Percentiles rank a stretch among this genome's conserved stretches.
phyloP scores from a whole-genome alignment of 2,329 filamentous ascomycete species.

The Penicillium sp. region DNA sequence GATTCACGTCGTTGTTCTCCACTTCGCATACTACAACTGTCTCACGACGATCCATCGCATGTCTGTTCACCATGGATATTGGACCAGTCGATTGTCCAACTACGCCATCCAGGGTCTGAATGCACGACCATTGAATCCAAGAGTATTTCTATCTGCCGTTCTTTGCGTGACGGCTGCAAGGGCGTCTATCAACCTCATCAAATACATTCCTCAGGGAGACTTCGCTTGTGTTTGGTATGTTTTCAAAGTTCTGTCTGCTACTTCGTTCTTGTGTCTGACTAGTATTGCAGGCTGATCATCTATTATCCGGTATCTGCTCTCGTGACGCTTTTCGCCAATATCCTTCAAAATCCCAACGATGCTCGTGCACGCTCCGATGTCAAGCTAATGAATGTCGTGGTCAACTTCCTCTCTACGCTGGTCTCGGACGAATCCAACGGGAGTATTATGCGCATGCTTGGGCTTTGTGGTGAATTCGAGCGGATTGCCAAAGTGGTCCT shows the following conservation, averaged over 20 bases:
- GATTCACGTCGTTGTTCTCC: conserved; percentile 86
- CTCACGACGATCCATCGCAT: conserved; percentile 97
- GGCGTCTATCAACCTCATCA: conserved; percentile 88
- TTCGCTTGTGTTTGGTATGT: conserved; percentile 90
- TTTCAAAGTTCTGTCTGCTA: neutral
- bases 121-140: conserved; percentile 81
- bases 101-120: conserved; percentile 95
- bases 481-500: conserved; percentile 87
- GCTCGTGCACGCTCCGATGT: conserved; percentile 83
- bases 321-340: conserved; percentile 93
- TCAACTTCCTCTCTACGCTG: conserved; percentile 84
- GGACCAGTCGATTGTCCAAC: conserved; percentile 91
- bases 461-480: conserved; percentile 93
- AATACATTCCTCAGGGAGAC: conserved; percentile 94
- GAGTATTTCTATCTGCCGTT: conserved; percentile 90
- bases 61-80: conserved; percentile 97
- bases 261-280: conserved; percentile 10
- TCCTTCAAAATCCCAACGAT: conserved; percentile 91
- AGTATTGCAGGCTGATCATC: conserved; percentile 66
- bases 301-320: conserved; percentile 96
- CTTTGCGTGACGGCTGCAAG: conserved; percentile 89
- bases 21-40: conserved; percentile 98
- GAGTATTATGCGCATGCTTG: conserved; percentile 89
- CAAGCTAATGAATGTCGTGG: conserved; percentile 86
- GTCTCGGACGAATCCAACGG: conserved; percentile 87